These are phyloP conservation scores for Penicillium sp. DNA, from an alignment of 2,329 filamentous ascomycete genomes.

Conservation along the genomic window DNA sequence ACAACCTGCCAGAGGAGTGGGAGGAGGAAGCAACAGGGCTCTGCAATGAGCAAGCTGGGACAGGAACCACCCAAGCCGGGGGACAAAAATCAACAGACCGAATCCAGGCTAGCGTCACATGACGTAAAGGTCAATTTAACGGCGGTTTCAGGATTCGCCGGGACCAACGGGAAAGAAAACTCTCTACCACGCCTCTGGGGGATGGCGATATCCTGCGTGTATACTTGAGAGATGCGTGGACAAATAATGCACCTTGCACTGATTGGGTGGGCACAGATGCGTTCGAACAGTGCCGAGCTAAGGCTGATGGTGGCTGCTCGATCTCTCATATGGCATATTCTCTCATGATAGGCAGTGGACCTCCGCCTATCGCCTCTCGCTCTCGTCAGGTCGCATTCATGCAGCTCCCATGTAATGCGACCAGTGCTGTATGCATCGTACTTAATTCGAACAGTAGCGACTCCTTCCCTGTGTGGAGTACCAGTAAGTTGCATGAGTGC, in stretches of 20 bases:
- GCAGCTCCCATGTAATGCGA: neutral
- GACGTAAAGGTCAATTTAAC: constrained; percentile 12
- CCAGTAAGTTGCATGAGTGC: too few species aligned
- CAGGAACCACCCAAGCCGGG: constrained; percentile 6
- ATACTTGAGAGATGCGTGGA: too few species aligned
- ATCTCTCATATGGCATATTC: too few species aligned
- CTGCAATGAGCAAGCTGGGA: constrained; percentile 1
- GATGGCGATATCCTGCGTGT: too few species aligned
- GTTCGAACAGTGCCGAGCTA: neutral
- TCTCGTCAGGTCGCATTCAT: too few species aligned
- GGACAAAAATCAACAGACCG: constrained; percentile 15
- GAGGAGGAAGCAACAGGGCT: constrained; percentile 5
- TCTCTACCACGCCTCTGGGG: too few species aligned
- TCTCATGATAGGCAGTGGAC: too few species aligned
- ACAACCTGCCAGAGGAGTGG: constrained; percentile 14
- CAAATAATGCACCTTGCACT: too few species aligned
- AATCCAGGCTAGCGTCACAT: constrained; percentile 13
- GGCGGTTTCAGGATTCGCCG: constrained; percentile 8
- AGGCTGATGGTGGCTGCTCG: too few species aligned
- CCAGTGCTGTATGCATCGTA: neutral
- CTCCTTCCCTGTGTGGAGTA: neutral
- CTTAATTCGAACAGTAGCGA: neutral
- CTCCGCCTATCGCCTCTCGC: too few species aligned
- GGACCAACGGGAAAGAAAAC: neutral
- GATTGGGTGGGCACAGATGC: too few species aligned